These are phyloP conservation scores for Coniochaeta hoffmannii DNA, from an alignment of 2,329 filamentous ascomycete species.

Conservation along the genomic window DNA sequence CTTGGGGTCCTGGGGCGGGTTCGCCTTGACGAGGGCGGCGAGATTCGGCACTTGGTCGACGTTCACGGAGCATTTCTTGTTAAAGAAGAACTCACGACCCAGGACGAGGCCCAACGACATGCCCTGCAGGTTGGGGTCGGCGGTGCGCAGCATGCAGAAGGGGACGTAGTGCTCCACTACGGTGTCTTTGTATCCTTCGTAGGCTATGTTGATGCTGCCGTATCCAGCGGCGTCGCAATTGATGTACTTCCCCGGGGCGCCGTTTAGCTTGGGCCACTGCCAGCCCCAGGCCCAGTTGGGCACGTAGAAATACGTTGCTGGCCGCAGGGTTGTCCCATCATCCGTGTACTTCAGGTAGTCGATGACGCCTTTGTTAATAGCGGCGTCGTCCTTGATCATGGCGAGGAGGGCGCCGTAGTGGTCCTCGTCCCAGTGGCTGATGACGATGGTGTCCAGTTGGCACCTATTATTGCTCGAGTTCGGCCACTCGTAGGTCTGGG, in stretches of 20 bases:
- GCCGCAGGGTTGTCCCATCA: not conserved
- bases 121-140: not conserved
- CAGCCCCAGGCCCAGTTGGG: not conserved
- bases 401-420: not conserved
- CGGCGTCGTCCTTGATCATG: not conserved
- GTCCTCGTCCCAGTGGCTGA: slow-evolving; percentile 6
- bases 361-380: not conserved
- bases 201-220: no score
- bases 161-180: not conserved
- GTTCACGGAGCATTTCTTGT: not conserved
- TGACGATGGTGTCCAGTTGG: slow-evolving; percentile 1
- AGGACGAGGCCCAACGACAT: not conserved
- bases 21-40: not conserved
- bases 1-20: not conserved
- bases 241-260: no score
- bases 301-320: slow-evolving; percentile 4
- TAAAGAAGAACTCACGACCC: slow-evolving; percentile 4
- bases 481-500: no score
- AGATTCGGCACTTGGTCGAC: not conserved
- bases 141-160: not conserved
- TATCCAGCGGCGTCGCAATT: no score
- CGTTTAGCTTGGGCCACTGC: no score
- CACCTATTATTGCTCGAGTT: no score
- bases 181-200: not conserved
- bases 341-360: slow-evolving; percentile 4